Percentiles rank a stretch among this genome's conserved stretches.
Conservation (phyloP, 306 rosid genomes). For the Casuarina cunninghamiana region DNA sequence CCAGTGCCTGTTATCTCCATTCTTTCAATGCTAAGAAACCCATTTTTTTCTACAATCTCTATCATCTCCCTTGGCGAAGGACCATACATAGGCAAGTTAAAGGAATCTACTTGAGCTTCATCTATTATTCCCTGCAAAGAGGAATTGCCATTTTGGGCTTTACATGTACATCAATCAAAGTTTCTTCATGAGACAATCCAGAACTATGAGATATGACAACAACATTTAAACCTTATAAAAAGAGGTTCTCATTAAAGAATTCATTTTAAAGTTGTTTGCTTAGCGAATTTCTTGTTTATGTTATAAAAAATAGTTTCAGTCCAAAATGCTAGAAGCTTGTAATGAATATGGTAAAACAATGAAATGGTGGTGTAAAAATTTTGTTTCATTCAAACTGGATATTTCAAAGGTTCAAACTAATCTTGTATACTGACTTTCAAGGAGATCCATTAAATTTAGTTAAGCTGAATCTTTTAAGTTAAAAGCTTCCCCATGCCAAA, state of each 20-base stretch:
- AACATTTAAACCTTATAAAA: background rate
- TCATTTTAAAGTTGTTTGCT: too few relatives aligned
- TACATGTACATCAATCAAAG: background rate
- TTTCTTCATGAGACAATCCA: background rate
- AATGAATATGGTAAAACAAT: too few relatives aligned
- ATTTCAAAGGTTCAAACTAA: background rate
- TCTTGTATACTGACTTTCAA: background rate
- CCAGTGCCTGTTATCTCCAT: background rate
- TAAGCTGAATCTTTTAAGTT: background rate
- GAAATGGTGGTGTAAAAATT: background rate
- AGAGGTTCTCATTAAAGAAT: too few relatives aligned
- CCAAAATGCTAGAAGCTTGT: too few relatives aligned
- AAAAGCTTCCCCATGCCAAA: background rate
- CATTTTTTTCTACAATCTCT: background rate
- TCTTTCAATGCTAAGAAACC: conserved; percentile 20
- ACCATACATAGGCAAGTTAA: conserved; percentile 8
- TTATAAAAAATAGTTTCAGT: too few relatives aligned
- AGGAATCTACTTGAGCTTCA: conserved; percentile 17
- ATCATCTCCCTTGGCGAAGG: background rate
- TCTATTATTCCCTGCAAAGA: conserved; percentile 13
- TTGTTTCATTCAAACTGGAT: background rate
- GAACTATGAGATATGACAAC: background rate
- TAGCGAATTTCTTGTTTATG: too few relatives aligned
- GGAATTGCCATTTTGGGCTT: background rate
- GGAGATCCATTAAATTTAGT: too few relatives aligned